A percentile compares a stretch with the other conserved stretches of the same genome.
Conservation (phyloP, 2,329 filamentous ascomycete genomes). For the Xylariaceae sp. region DNA sequence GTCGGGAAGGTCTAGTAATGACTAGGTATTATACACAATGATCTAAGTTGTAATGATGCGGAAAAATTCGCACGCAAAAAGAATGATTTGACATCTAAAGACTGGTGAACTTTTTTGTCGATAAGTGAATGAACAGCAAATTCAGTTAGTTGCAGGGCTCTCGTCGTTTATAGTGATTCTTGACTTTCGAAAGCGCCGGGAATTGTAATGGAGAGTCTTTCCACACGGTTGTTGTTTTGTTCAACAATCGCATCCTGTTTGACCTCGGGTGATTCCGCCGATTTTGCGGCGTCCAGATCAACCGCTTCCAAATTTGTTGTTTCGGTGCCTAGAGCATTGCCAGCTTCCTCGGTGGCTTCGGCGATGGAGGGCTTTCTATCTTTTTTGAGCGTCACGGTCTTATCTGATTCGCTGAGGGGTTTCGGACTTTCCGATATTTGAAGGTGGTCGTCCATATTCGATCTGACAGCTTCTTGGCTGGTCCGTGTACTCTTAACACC, state of each 20-base stretch:
- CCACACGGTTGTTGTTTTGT: slow-evolving; percentile 21
- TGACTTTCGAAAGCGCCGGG: slow-evolving; percentile 24
- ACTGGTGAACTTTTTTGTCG: slow-evolving; percentile 3
- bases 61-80: slow-evolving; percentile 5
- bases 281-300: too few relatives aligned
- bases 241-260: slow-evolving; percentile 10
- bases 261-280: slow-evolving; percentile 7
- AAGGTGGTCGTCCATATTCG: too few relatives aligned
- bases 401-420: not conserved
- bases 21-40: slow-evolving; percentile 23
- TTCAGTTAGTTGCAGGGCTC: slow-evolving; percentile 1
- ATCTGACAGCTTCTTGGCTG: slow-evolving; percentile 28
- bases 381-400: slow-evolving; percentile 2
- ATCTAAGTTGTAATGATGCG: slow-evolving; percentile 5
- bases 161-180: slow-evolving; percentile 9
- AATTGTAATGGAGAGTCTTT: slow-evolving; percentile 34
- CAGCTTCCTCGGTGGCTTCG: too few relatives aligned
- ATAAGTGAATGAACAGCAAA: slow-evolving; percentile 12
- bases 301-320: too few relatives aligned
- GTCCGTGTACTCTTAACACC: slow-evolving; percentile 29
- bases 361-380: slow-evolving; percentile 9
- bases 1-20: slow-evolving; percentile 4
- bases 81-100: slow-evolving; percentile 9
- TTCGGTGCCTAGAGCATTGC: too few relatives aligned
- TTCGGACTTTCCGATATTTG: too few relatives aligned